Conservation (phyloP, 1,284 basidiomycete genomes). For the Sporisorium reilianum region DNA sequence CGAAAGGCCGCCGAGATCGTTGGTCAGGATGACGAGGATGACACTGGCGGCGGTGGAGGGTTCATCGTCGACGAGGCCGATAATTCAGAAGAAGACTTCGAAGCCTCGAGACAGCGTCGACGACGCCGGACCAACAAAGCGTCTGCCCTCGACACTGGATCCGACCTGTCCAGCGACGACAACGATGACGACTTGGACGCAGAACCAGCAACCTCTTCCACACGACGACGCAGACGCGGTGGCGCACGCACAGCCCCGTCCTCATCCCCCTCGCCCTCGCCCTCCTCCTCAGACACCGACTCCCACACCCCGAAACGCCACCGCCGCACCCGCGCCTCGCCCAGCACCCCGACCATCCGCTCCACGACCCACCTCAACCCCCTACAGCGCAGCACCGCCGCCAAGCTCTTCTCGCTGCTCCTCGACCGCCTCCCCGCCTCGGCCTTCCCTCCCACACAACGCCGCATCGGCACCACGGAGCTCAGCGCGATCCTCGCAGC, state of each 20-base stretch:
- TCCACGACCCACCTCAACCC: constrained; percentile 37
- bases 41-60: constrained; percentile 7
- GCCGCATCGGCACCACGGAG: constrained; percentile 19
- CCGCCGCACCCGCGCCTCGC: constrained; percentile 11
- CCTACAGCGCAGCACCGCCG: constrained; percentile 21
- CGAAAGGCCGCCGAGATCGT: constrained; percentile 26
- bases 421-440: constrained; percentile 30
- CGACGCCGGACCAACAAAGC: background rate
- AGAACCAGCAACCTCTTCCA: background rate
- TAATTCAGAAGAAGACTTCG: constrained; percentile 44
- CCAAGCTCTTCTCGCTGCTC: constrained; percentile 24
- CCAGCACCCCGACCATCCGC: constrained; percentile 12
- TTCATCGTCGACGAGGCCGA: constrained; percentile 39
- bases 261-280: constrained; percentile 2
- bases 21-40: constrained; percentile 14
- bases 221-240: constrained; percentile 13
- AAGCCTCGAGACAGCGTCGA: constrained; percentile 9
- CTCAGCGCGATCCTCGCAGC: constrained; percentile 15
- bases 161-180: constrained; percentile 18
- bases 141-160: constrained; percentile 18
- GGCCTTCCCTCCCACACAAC: constrained; percentile 14
- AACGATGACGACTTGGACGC: constrained; percentile 14
- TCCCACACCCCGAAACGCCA: constrained; percentile 10
- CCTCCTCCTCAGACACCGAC: background rate
- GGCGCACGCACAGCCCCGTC: constrained; percentile 1